phyloP scores from a whole-genome alignment of 768 basidiomycete species.

The Russula earlei region DNA sequence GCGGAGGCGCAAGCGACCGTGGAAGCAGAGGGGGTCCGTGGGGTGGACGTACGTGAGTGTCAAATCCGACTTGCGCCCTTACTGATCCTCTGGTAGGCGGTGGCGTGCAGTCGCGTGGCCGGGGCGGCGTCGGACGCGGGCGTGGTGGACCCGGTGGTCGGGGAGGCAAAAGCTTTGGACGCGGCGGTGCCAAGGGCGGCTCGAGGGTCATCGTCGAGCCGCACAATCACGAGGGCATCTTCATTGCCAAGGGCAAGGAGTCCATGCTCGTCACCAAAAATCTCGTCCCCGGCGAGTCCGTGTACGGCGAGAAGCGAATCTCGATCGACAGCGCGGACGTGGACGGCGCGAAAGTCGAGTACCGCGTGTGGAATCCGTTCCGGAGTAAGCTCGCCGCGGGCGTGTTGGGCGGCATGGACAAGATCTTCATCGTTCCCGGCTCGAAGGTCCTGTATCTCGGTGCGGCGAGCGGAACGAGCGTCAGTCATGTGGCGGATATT shows the following conservation, averaged over 20 bases:
- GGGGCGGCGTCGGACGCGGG: conserved; percentile 22
- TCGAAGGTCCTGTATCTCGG: conserved; percentile 96
- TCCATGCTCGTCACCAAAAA: conserved; percentile 96
- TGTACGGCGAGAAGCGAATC: conserved; percentile 98
- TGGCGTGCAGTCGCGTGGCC: conserved; percentile 27
- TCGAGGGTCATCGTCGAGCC: conserved; percentile 89
- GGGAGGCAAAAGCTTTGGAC: conserved; percentile 49
- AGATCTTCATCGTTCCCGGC: conserved; percentile 88
- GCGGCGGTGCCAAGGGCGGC: conserved; percentile 76
- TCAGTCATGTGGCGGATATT: conserved; percentile 97
- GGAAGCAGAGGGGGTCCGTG: conserved; percentile 28
- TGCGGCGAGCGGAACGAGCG: conserved; percentile 95
- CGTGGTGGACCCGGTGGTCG: conserved; percentile 40
- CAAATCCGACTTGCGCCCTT: neutral
- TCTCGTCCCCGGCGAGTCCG: conserved; percentile 92
- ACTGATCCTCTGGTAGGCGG: conserved; percentile 11
- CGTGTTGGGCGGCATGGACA: conserved; percentile 88
- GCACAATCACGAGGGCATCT: conserved; percentile 89
- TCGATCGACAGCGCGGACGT: conserved; percentile 59
- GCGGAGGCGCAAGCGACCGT: conserved; percentile 30
- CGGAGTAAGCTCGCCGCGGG: conserved; percentile 94
- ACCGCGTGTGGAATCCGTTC: conserved; percentile 99
- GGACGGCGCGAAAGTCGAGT: conserved; percentile 85
- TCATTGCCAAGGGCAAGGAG: conserved; percentile 97
- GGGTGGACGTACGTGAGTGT: conserved; percentile 18